Base-by-base conservation (phyloP, 140 eudicot genomes). In the Anethum foeniculum region DNA sequence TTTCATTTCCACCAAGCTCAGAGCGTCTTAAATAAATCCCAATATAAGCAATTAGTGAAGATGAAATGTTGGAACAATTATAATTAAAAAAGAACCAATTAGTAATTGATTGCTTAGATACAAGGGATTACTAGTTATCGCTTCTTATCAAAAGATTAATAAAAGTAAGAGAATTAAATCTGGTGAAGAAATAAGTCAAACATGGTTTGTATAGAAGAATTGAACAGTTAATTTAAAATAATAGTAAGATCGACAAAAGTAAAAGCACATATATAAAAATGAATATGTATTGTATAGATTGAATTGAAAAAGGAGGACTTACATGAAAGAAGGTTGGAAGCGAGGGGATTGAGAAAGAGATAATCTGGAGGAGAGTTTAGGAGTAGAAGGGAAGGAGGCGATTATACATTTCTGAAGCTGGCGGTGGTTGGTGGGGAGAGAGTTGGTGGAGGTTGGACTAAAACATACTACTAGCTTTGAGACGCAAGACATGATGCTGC, bases 21-120 rank as follows among this genome's bases (percentile, higher is more conserved):
- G 97, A 87, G 84, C 97, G 91, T 71, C 85, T 90, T 90, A 30
- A 7, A 94, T 90, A 30, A 18, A 94, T 93, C 76, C 97, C 92
- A 82, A 44, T 1, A 39, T 21, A 25, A 80, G 11, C 21, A 77
- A 4, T 15, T 62, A 84, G 80, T 81, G 78, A 68, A 76, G 36
- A 80, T 27, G 32, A 77, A 49, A 60, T 65, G n/a, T 32, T 46
- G 51, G 51, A 46, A 46, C 3, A 46, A 46, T 11, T 47, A 12
- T 11, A 47, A 47, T 47, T 47, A 47, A 47, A 47, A 39, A 47
- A 2, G 51, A 46, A 44, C 12, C 49, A 46, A 46, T 46, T 46
- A 46, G 2, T 2, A 46, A 46, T 46, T 46, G 15, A 10, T 0
- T 43, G 8, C 47, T 43, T 39, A 39, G 43, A 39, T 39, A 1